A percentile compares a stretch with the other conserved stretches of the same genome.
Conservation (phyloP, 73 alveolate species). For the Tetrahymena elliotti region DNA sequence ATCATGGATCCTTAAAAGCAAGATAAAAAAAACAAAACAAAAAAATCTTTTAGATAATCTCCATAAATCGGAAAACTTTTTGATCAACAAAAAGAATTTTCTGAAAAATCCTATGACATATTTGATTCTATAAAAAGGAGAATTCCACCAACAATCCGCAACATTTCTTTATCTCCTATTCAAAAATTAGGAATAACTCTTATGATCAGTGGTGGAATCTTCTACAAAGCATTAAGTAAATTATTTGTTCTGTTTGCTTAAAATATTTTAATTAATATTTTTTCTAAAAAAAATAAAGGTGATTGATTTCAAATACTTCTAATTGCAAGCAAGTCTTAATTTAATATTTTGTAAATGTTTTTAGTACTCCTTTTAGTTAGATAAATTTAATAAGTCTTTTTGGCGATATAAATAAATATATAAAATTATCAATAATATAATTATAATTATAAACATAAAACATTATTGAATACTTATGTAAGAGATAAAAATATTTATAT, state of each 20-base stretch:
- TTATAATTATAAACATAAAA: too few relatives aligned
- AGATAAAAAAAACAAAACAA: not conserved
- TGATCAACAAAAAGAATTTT: not conserved
- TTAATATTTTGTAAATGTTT: too few relatives aligned
- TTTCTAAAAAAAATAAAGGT: not conserved
- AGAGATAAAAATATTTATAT: too few relatives aligned
- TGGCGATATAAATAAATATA: too few relatives aligned
- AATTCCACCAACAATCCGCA: not conserved
- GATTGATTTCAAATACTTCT: too few relatives aligned
- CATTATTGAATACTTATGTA: too few relatives aligned
- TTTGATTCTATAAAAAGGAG: not conserved
- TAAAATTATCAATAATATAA: too few relatives aligned
- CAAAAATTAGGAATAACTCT: not conserved
- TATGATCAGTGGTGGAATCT: not conserved
- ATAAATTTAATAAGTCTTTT: too few relatives aligned
- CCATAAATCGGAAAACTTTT: not conserved
- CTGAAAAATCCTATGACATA: not conserved
- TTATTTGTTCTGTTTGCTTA: not conserved
- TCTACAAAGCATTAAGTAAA: not conserved
- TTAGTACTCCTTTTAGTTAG: too few relatives aligned
- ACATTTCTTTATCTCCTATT: not conserved
- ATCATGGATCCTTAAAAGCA: not conserved
- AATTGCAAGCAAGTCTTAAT: too few relatives aligned
- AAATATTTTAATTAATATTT: not conserved
- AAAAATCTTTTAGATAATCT: not conserved